Percentiles rank a stretch among this genome's conserved stretches.
Evolutionary conservation across 2,329 filamentous ascomycete genomes (phyloP).

Genomic region (Alternaria arbusti): DNA sequence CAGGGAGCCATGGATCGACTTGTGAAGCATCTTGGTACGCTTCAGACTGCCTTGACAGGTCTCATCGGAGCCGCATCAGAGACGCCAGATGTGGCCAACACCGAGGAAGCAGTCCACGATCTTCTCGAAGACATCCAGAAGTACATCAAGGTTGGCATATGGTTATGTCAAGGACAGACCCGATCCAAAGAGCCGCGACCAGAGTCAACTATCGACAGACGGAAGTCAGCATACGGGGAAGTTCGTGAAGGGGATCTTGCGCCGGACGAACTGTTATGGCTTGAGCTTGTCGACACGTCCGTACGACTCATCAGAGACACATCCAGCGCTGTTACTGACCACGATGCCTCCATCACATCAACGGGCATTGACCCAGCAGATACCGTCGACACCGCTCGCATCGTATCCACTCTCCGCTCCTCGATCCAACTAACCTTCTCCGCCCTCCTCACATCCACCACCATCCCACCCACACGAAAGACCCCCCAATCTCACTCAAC

Average conservation of each 20-base stretch:
- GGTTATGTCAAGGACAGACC: constrained; percentile 89
- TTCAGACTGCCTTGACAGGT: constrained; percentile 79
- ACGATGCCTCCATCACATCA: constrained; percentile 37
- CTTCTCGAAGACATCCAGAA: constrained; percentile 82
- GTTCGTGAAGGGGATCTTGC: constrained; percentile 65
- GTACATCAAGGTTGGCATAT: constrained; percentile 90
- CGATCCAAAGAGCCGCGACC: constrained; percentile 58
- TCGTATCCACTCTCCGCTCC: constrained; percentile 72
- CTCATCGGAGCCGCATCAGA: constrained; percentile 69
- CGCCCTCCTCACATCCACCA: constrained; percentile 76
- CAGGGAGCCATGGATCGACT: constrained; percentile 84
- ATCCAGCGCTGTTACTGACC: constrained; percentile 55
- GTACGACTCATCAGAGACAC: constrained; percentile 61
- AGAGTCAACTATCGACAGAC: constrained; percentile 48
- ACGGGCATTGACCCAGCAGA: constrained; percentile 23
- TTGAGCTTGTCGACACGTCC: constrained; percentile 68
- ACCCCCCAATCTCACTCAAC: constrained; percentile 32
- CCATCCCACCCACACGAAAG: constrained; percentile 32
- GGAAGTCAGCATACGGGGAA: constrained; percentile 43
- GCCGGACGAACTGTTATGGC: constrained; percentile 69
- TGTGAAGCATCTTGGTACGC: constrained; percentile 76
- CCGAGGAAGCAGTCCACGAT: constrained; percentile 72
- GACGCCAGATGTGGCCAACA: constrained; percentile 62
- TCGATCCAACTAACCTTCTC: constrained; percentile 92
- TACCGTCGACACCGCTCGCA: constrained; percentile 62